A percentile compares a stretch with the other conserved stretches of the same genome.
Evolutionary conservation across 2,329 filamentous ascomycete species (phyloP).

Genomic region (Aspergillus tamarii): DNA sequence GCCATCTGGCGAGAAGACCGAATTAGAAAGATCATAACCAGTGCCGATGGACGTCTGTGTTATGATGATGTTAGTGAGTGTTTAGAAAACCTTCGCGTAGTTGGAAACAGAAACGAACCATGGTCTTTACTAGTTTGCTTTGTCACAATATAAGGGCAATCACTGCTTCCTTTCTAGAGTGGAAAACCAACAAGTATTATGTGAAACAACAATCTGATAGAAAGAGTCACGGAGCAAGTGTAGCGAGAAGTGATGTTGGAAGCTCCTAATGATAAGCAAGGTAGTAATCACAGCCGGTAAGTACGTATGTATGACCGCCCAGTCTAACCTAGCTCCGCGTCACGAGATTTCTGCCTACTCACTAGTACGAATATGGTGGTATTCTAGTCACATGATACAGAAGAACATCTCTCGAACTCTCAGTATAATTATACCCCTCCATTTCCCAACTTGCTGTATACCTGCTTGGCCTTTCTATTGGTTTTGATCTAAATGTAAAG

Average conservation of each 20-base stretch:
- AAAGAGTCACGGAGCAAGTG: background rate
- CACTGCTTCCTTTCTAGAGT: background rate
- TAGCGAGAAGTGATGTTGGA: background rate
- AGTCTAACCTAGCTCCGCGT: constrained; percentile 25
- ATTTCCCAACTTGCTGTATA: background rate
- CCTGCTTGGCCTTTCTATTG: background rate
- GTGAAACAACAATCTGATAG: background rate
- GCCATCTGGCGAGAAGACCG: constrained; percentile 98
- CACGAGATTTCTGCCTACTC: constrained; percentile 35
- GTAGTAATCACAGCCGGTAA: background rate
- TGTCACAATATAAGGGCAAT: background rate
- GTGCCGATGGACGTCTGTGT: constrained; percentile 96
- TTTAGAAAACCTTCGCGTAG: constrained; percentile 21
- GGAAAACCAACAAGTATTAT: background rate
- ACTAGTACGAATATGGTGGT: too few species aligned
- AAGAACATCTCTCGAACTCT: background rate
- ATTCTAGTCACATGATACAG: constrained; percentile 1
- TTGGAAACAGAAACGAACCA: constrained; percentile 23
- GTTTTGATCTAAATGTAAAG: background rate
- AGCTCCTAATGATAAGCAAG: constrained; percentile 1
- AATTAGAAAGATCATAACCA: constrained; percentile 98
- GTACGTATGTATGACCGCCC: constrained; percentile 1
- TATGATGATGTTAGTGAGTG: constrained; percentile 8
- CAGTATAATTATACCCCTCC: background rate
- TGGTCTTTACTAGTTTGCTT: constrained; percentile 13